Conservation (phyloP, 2,329 filamentous ascomycete species). For the Alternaria hordeiaustralica region DNA sequence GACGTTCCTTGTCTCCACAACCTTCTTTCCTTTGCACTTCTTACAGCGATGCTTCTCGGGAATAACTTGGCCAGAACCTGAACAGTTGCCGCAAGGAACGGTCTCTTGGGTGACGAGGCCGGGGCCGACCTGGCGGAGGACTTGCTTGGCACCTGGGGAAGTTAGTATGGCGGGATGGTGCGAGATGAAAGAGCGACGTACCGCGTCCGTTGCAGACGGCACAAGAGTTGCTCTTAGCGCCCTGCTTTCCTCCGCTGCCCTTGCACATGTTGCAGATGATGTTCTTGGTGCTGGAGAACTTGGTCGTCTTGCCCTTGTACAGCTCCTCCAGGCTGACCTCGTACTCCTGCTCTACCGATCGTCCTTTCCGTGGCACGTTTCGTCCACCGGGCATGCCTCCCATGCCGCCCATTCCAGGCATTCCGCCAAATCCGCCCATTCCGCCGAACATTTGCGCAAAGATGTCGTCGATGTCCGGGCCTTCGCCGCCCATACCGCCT, state of each 20-base stretch:
- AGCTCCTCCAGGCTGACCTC: slow-evolving; percentile 91
- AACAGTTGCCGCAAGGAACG: slow-evolving; percentile 81
- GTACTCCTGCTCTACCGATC: slow-evolving; percentile 88
- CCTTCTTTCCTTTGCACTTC: slow-evolving; percentile 95
- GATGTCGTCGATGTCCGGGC: slow-evolving; percentile 87
- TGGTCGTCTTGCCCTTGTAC: slow-evolving; percentile 98
- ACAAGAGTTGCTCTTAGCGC: slow-evolving; percentile 83
- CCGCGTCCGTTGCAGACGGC: slow-evolving; percentile 82
- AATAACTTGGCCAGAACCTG: slow-evolving; percentile 83
- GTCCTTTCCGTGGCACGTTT: slow-evolving; percentile 68
- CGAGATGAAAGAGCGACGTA: slow-evolving; percentile 33
- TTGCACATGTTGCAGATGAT: slow-evolving; percentile 87
- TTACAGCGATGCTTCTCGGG: slow-evolving; percentile 98
- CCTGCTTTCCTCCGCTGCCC: slow-evolving; percentile 88
- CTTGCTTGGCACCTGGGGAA: slow-evolving; percentile 69
- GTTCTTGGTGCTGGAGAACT: slow-evolving; percentile 95
- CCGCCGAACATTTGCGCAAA: slow-evolving; percentile 84
- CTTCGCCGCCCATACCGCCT: slow-evolving; percentile 64
- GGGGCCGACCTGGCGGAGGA: slow-evolving; percentile 82
- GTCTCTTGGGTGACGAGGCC: slow-evolving; percentile 83
- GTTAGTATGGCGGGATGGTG: slow-evolving; percentile 19
- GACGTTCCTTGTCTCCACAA: slow-evolving; percentile 87
- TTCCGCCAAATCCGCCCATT: slow-evolving; percentile 51
- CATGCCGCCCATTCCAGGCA: slow-evolving; percentile 68
- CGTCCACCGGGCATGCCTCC: slow-evolving; percentile 59